These are phyloP conservation scores for Cinnamomum chago DNA, from an alignment of 164 flowering plant species.

Conservation along the genomic window DNA sequence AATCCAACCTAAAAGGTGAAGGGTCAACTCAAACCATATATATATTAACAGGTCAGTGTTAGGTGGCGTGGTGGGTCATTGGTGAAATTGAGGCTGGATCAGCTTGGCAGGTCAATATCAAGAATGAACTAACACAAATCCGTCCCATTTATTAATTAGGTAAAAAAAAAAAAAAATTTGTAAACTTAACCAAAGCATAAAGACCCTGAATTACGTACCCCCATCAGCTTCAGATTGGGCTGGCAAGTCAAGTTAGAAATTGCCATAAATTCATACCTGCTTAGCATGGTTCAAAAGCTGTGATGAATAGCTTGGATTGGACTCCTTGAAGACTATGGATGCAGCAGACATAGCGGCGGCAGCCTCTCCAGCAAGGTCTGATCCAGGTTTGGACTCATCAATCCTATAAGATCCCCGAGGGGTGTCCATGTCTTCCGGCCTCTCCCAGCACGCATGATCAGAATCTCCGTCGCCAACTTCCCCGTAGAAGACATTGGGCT, in stretches of 20 bases:
- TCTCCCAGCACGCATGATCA: conserved; percentile 68
- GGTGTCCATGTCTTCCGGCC: conserved; percentile 81
- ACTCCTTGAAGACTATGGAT: conserved; percentile 33
- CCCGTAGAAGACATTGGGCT: conserved; percentile 39
- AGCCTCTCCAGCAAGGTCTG: conserved; percentile 46
- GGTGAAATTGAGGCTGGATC: too few relatives aligned
- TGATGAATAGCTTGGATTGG: conserved; percentile 27
- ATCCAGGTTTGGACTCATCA: conserved; percentile 25
- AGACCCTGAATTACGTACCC: neutral
- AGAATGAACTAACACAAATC: neutral
- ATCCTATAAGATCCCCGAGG: conserved; percentile 30
- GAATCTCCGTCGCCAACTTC: conserved; percentile 67
- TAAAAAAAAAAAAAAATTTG: too few relatives aligned
- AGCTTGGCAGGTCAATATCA: too few relatives aligned
- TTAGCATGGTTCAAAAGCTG: conserved; percentile 34
- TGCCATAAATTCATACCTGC: conserved; percentile 3
- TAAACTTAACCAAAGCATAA: neutral
- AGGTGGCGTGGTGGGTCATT: too few relatives aligned
- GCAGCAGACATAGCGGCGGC: conserved; percentile 53
- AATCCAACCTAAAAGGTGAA: neutral
- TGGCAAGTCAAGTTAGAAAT: neutral
- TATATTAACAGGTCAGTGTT: too few relatives aligned
- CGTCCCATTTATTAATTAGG: neutral
- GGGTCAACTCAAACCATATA: neutral
- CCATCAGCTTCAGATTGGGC: neutral